Evolutionary conservation across 2,329 filamentous ascomycete species (phyloP).

Genomic region (Paradendryphiella salina): DNA sequence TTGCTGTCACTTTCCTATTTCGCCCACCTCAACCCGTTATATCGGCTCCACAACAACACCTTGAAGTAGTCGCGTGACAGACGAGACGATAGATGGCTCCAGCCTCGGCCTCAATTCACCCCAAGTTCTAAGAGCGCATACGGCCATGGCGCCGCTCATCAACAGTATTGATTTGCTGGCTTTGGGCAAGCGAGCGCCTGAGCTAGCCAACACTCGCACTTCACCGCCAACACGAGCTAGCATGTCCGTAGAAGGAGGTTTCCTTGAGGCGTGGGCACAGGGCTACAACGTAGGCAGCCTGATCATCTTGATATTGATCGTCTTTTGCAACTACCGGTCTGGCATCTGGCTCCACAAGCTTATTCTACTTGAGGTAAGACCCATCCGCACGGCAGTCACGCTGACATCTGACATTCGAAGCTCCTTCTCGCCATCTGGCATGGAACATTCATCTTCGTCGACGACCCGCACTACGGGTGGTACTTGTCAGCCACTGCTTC

Average conservation of each 20-base stretch:
- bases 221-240: conserved; percentile 35
- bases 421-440: conserved; percentile 45
- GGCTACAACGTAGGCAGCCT: conserved; percentile 45
- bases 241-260: conserved; percentile 34
- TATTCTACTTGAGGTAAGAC: conserved; percentile 40
- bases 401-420: conserved; percentile 20
- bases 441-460: conserved; percentile 42
- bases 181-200: conserved; percentile 26
- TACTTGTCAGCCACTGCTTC: conserved; percentile 41
- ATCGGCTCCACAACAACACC: not conserved
- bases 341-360: conserved; percentile 43
- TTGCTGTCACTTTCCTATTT: conserved; percentile 2
- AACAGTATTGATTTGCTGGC: conserved; percentile 8
- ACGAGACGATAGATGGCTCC: conserved; percentile 5
- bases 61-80: not conserved
- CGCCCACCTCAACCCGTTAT: not conserved
- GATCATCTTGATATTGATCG: conserved; percentile 42
- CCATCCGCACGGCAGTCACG: not conserved
- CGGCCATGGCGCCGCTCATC: conserved; percentile 33
- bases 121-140: not conserved
- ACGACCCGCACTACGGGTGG: conserved; percentile 42
- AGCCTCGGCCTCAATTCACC: not conserved
- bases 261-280: conserved; percentile 44
- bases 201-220: conserved; percentile 27
- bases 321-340: conserved; percentile 44